Evolutionary conservation across 306 rosid genomes (phyloP).

Genomic region (Dicorynia guianensis): DNA sequence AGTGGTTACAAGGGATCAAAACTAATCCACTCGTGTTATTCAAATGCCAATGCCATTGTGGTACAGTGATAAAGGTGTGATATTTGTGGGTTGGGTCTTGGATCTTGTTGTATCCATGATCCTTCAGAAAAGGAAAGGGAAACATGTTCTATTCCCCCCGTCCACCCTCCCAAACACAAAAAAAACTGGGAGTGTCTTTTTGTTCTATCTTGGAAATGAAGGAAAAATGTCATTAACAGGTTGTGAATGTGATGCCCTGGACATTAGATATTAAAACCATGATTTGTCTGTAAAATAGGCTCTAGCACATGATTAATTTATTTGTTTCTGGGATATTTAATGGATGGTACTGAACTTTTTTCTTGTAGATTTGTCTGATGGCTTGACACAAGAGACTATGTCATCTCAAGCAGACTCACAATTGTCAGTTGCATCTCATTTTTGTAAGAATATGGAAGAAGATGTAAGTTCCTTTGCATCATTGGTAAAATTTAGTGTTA

Average conservation of each 20-base stretch:
- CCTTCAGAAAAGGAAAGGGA: constrained; percentile 6
- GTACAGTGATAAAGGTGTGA: not conserved
- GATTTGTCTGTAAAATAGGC: constrained; percentile 27
- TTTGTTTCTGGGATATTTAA: constrained; percentile 11
- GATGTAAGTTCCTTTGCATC: constrained; percentile 59
- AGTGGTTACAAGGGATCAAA: not conserved
- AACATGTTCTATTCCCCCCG: constrained; percentile 5
- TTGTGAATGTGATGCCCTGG: constrained; percentile 22
- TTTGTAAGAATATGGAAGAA: constrained; percentile 58
- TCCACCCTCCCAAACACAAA: no score
- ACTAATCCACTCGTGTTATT: not conserved
- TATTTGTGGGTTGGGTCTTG: constrained; percentile 12
- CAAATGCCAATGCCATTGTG: constrained; percentile 16
- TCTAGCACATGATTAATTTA: not conserved
- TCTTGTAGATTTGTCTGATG: constrained; percentile 57
- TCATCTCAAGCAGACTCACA: constrained; percentile 42
- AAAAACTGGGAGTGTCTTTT: not conserved
- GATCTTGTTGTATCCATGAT: not conserved
- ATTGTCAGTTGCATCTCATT: constrained; percentile 52
- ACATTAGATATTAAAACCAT: constrained; percentile 32
- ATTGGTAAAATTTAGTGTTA: constrained; percentile 31
- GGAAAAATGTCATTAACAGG: not conserved
- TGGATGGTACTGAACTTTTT: constrained; percentile 32
- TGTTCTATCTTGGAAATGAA: constrained; percentile 15
- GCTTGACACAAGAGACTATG: constrained; percentile 47